Percentiles rank a stretch among this genome's conserved stretches.
These are phyloP conservation scores for Nakazawaea wyomingensis DNA, from an alignment of 805 yeast genomes.

Conservation along the genomic window DNA sequence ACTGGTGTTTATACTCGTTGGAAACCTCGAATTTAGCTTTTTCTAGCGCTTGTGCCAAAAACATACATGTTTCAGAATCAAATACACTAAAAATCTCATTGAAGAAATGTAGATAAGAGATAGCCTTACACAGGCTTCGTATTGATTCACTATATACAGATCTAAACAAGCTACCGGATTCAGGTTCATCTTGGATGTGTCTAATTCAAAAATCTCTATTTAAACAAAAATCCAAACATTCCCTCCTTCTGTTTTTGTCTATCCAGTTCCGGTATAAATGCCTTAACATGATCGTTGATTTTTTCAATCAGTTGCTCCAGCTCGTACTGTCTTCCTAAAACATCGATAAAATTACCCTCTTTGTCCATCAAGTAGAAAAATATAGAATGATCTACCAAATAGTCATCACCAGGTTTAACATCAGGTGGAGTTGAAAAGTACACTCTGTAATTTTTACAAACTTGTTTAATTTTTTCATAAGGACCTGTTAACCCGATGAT, in stretches of 20 bases:
- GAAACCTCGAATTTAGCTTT: not conserved
- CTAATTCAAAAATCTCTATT: slow-evolving; percentile 21
- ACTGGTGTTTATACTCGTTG: not conserved
- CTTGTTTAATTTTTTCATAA: slow-evolving; percentile 75
- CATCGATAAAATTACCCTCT: slow-evolving; percentile 95
- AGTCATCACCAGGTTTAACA: slow-evolving; percentile 93
- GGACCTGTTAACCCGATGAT: slow-evolving; percentile 90
- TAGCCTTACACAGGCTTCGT: no score
- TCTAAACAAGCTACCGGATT: no score
- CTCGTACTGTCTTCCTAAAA: slow-evolving; percentile 85
- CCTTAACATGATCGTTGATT: slow-evolving; percentile 68
- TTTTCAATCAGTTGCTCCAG: slow-evolving; percentile 73
- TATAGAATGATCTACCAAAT: slow-evolving; percentile 94
- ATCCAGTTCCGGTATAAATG: slow-evolving; percentile 67
- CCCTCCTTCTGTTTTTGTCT: slow-evolving; percentile 60
- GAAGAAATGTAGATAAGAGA: no score
- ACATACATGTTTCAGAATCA: no score
- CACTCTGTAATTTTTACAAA: slow-evolving; percentile 88
- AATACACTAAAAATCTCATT: no score
- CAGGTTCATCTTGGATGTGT: no score
- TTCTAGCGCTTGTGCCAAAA: not conserved
- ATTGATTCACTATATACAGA: no score
- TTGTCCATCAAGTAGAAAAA: slow-evolving; percentile 97
- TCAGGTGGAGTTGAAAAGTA: slow-evolving; percentile 96
- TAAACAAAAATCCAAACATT: slow-evolving; percentile 55